A percentile compares a stretch with the other conserved stretches of the same genome.
Evolutionary conservation across 257 asterid genomes (phyloP).

Genomic region (Solanum chaucha): DNA sequence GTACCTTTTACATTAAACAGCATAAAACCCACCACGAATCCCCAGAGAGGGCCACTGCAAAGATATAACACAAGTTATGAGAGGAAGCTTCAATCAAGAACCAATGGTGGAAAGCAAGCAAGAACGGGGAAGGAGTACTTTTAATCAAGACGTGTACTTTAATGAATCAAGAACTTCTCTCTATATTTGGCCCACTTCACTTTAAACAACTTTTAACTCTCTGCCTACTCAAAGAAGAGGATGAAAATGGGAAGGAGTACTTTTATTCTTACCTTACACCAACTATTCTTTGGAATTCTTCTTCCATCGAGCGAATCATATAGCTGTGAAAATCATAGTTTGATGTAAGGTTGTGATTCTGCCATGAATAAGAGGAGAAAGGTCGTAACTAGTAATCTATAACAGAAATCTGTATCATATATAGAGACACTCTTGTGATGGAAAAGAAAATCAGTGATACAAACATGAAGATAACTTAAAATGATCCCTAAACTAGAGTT

Average conservation of each 20-base stretch:
- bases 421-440: neutral
- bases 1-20: constrained; percentile 77
- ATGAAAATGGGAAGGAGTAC: neutral
- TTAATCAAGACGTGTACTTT: too few species aligned
- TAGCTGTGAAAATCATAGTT: constrained; percentile 99
- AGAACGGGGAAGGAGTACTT: neutral
- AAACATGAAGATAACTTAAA: neutral
- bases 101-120: neutral
- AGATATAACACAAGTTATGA: constrained; percentile 1
- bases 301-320: constrained; percentile 99
- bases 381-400: constrained; percentile 7
- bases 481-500: neutral
- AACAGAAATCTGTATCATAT: neutral
- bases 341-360: constrained; percentile 96
- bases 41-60: constrained; percentile 93
- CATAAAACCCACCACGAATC: constrained; percentile 96
- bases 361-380: constrained; percentile 53
- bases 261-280: constrained; percentile 70
- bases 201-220: neutral
- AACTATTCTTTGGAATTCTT: constrained; percentile 93
- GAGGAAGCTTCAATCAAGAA: neutral
- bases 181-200: neutral
- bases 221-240: neutral
- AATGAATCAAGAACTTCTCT: neutral
- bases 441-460: neutral